Evolutionary conservation across 2,329 filamentous ascomycete genomes (phyloP), one percentile per base, ranked within the genome.

Genomic region (Furcasterigmium sp.): DNA sequence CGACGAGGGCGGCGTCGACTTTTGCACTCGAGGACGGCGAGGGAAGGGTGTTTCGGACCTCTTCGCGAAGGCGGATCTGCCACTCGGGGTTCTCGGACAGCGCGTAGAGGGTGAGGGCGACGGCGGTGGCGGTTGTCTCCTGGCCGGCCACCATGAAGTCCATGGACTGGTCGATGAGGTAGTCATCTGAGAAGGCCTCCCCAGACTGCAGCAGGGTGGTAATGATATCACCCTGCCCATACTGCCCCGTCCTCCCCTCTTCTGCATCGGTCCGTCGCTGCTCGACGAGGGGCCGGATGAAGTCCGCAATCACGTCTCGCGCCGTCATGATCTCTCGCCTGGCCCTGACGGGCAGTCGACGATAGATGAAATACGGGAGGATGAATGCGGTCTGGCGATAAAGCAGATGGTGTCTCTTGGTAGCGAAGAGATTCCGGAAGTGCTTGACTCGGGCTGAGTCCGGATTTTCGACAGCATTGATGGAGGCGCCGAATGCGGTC

Each of bases 81-180:
- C 70, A 56, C 2, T 60, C 58, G 1, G 60, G 60, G 44, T 70
- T 54, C 18, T 58, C 65, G 5, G 60, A 61, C 3, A 71, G 60
- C 4, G 69, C 51, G 41, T 71, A 61, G 1, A 70, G 51, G 1
- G 63, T 67, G 64, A 67, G 70, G 7, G 63, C 62, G 3, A 71
- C 57, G 13, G 62, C 63, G 1, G 66, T 69, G 7, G 67, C 65
- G 1, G 68, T 69, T 5, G 67, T 71, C 25, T 70, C 67, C 49
- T 70, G 67, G 5, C 67, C 65, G 17, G 62, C 65, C 23, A 61
- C 59, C n/a, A 67, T 51, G 52, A 67, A 67, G 3, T 62, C 65
- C 58, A 67, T 64, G 37, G 64, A 56, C 39, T 67, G 63, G 41
- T 65, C 61, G 26, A 60, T 39, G 34, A 50, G 35, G 14, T 41